These are phyloP conservation scores for Ampelocalamus luodianensis DNA, from an alignment of 176 grass and related monocot species.

Conservation along the genomic window DNA sequence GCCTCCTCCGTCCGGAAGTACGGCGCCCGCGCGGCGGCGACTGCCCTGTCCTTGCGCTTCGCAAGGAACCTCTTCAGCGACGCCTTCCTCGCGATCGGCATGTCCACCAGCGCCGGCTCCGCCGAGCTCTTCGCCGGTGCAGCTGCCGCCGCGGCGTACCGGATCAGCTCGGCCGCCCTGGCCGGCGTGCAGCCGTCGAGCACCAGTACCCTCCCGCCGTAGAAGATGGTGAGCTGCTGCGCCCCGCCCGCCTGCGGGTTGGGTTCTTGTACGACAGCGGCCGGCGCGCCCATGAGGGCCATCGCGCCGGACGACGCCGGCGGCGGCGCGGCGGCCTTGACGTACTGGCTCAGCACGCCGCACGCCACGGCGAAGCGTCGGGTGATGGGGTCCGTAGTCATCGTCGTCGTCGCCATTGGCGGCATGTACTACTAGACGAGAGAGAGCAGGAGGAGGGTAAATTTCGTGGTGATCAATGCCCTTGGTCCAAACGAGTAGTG, in stretches of 20 bases:
- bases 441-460: not conserved
- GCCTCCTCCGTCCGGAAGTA: not conserved
- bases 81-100: slow-evolving; percentile 71
- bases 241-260: not conserved
- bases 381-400: slow-evolving; percentile 23
- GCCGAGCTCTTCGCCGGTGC: no score
- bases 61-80: slow-evolving; percentile 79
- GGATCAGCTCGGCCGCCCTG: slow-evolving; percentile 52
- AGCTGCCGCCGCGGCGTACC: slow-evolving; percentile 21
- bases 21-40: not conserved
- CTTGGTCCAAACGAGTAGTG: not conserved
- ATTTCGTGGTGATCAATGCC: not conserved
- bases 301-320: not conserved
- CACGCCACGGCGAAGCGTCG: slow-evolving; percentile 64
- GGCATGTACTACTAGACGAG: not conserved
- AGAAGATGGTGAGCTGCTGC: slow-evolving; percentile 77
- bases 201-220: slow-evolving; percentile 70
- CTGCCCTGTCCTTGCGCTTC: slow-evolving; percentile 74
- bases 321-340: slow-evolving; percentile 20
- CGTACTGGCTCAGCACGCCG: slow-evolving; percentile 59
- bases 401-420: slow-evolving; percentile 12
- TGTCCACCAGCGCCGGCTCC: slow-evolving; percentile 39
- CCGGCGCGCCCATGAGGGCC: not conserved
- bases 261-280: slow-evolving; percentile 5
- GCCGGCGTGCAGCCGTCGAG: slow-evolving; percentile 60